Evolutionary conservation across 2,329 filamentous ascomycete genomes (phyloP).

Genomic region (Epichloe brachyelytri): DNA sequence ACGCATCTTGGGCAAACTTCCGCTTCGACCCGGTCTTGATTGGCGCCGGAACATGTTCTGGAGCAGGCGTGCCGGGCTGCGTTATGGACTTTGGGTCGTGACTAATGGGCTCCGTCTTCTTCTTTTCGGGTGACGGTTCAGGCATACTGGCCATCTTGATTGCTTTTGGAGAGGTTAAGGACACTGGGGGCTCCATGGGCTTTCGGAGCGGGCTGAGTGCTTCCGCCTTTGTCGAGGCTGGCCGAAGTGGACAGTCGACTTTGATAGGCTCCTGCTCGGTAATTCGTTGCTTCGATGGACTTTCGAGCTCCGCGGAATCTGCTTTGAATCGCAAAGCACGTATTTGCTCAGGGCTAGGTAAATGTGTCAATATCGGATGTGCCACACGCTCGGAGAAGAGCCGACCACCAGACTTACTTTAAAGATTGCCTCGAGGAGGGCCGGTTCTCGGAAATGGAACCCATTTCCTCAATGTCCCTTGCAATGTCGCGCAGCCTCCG

Average conservation of each 20-base stretch:
- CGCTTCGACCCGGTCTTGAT: slow-evolving; percentile 42
- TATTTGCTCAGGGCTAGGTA: slow-evolving; percentile 46
- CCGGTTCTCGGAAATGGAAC: slow-evolving; percentile 55
- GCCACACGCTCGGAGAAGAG: neutral
- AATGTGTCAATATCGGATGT: neutral
- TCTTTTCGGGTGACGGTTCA: slow-evolving; percentile 17
- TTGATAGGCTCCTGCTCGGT: slow-evolving; percentile 44
- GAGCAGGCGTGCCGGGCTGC: neutral
- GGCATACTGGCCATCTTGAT: slow-evolving; percentile 7
- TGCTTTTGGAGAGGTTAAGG: slow-evolving; percentile 17
- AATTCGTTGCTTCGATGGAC: slow-evolving; percentile 45
- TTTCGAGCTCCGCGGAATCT: slow-evolving; percentile 55
- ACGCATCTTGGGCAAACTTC: slow-evolving; percentile 45
- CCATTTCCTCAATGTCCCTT: slow-evolving; percentile 38
- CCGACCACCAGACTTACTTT: slow-evolving; percentile 35
- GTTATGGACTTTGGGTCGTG: neutral
- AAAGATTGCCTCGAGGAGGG: slow-evolving; percentile 53
- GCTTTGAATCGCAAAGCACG: slow-evolving; percentile 41
- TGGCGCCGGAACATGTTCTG: slow-evolving; percentile 10
- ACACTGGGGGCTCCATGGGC: slow-evolving; percentile 18
- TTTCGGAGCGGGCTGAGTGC: slow-evolving; percentile 12
- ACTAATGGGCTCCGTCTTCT: slow-evolving; percentile 3
- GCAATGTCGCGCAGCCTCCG: slow-evolving; percentile 44
- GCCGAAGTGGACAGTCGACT: slow-evolving; percentile 32
- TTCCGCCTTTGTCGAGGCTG: slow-evolving; percentile 6